Evolutionary conservation across 1,284 basidiomycete genomes (phyloP).

Genomic region (Ustilago sp.): DNA sequence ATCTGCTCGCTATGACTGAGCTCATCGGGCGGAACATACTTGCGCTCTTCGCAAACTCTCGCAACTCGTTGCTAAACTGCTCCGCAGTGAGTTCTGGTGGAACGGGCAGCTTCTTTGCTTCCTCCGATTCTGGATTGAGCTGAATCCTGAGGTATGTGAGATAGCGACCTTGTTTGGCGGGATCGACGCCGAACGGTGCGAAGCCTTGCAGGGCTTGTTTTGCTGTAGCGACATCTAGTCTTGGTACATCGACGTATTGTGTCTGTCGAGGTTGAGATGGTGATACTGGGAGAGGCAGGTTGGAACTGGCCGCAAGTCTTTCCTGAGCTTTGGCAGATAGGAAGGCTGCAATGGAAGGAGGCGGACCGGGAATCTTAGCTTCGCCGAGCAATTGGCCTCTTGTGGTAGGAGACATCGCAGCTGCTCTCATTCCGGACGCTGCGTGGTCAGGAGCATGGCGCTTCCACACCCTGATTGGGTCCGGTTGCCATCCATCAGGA

Average conservation of each 20-base stretch:
- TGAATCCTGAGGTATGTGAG: constrained; percentile 83
- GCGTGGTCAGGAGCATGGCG: constrained; percentile 11
- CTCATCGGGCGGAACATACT: constrained; percentile 90
- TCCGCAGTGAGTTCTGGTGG: constrained; percentile 73
- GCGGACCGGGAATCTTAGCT: constrained; percentile 76
- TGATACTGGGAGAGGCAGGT: constrained; percentile 40
- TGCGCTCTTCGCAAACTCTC: constrained; percentile 87
- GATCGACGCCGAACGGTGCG: constrained; percentile 85
- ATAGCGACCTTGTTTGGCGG: constrained; percentile 86
- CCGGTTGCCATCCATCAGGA: constrained; percentile 83
- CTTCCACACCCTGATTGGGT: constrained; percentile 82
- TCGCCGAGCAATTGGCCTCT: constrained; percentile 87
- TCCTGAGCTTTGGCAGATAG: constrained; percentile 90
- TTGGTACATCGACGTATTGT: constrained; percentile 73
- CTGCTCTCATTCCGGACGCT: constrained; percentile 32
- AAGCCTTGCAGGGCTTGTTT: constrained; percentile 88
- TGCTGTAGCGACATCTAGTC: constrained; percentile 81
- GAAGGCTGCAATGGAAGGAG: constrained; percentile 89
- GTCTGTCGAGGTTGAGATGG: constrained; percentile 43
- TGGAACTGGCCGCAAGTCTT: constrained; percentile 78
- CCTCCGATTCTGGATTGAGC: constrained; percentile 71
- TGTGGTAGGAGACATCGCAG: constrained; percentile 72
- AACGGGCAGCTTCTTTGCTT: constrained; percentile 71
- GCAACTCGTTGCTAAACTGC: constrained; percentile 83
- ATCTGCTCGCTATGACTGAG: constrained; percentile 90